phyloP scores from a whole-genome alignment of 23 red algal species.

The Rhodosorus marinus region DNA sequence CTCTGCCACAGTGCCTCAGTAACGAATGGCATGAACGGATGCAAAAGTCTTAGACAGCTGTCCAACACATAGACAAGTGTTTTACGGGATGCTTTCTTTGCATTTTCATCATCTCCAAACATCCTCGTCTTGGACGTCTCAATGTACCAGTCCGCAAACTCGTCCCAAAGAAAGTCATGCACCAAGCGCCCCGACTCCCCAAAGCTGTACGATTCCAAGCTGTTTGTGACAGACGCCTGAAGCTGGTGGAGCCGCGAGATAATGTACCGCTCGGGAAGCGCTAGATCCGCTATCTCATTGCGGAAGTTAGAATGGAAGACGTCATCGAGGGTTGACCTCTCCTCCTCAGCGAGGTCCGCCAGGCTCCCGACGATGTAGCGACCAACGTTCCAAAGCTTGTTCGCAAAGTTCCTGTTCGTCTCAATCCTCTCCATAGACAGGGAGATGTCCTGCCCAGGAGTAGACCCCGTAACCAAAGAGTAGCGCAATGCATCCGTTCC shows the following conservation, averaged over 20 bases:
- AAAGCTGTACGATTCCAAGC: slow-evolving; percentile 28
- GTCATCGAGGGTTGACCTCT: slow-evolving; percentile 7
- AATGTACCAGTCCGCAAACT: slow-evolving; percentile 99
- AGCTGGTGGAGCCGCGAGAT: slow-evolving; percentile 34
- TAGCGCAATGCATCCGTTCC: slow-evolving; percentile 87
- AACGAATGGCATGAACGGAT: slow-evolving; percentile 97
- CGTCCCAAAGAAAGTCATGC: slow-evolving; percentile 95
- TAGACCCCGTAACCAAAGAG: slow-evolving; percentile 73
- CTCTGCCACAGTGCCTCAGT: slow-evolving; percentile 91
- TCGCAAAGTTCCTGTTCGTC: slow-evolving; percentile 92
- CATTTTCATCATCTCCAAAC: neutral
- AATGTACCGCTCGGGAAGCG: slow-evolving; percentile 68
- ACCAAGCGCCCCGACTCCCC: slow-evolving; percentile 56
- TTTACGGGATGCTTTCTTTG: slow-evolving; percentile 5
- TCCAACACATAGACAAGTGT: slow-evolving; percentile 79
- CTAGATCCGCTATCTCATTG: slow-evolving; percentile 1
- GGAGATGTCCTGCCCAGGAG: slow-evolving; percentile 81
- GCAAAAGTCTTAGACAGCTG: slow-evolving; percentile 68
- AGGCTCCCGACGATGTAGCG: slow-evolving; percentile 65
- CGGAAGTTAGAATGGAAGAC: neutral
- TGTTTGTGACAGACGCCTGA: slow-evolving; percentile 17
- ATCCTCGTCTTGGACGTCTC: slow-evolving; percentile 79
- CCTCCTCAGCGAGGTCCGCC: slow-evolving; percentile 13
- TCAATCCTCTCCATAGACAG: slow-evolving; percentile 65
- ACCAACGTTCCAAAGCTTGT: slow-evolving; percentile 94